Conservation (phyloP, 2,329 filamentous ascomycete genomes). For the Tolypocladium capitatum region DNA sequence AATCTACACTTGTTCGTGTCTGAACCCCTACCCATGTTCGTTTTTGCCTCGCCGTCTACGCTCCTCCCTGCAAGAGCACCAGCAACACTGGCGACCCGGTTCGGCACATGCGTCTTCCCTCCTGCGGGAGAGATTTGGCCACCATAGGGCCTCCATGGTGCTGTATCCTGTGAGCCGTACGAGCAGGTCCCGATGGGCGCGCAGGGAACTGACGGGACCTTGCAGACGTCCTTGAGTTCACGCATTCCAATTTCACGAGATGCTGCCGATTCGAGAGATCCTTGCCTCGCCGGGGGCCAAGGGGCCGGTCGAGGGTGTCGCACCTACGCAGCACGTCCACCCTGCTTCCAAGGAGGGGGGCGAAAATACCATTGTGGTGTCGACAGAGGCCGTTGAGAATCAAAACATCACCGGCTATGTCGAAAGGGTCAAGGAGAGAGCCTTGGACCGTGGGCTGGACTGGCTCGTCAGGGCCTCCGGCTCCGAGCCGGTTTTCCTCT, state of each 20-base stretch:
- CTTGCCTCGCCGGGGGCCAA: conserved; percentile 2
- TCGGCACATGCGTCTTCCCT: not conserved
- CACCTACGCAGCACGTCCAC: not conserved
- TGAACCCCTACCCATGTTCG: not conserved
- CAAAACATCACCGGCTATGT: conserved; percentile 9
- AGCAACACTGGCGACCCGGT: not conserved
- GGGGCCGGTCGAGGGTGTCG: not conserved
- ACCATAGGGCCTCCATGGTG: not conserved
- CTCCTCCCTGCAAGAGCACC: not conserved
- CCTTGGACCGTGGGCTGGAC: conserved; percentile 10
- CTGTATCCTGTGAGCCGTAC: too few relatives aligned
- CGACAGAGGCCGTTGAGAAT: not conserved
- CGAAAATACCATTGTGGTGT: not conserved
- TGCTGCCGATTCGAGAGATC: not conserved
- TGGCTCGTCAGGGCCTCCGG: conserved; percentile 8
- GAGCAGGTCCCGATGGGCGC: not conserved
- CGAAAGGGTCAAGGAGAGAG: conserved; percentile 3
- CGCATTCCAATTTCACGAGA: not conserved
- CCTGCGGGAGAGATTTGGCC: not conserved
- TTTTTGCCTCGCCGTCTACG: not conserved
- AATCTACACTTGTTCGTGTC: not conserved
- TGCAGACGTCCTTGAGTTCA: not conserved
- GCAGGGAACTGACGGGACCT: not conserved
- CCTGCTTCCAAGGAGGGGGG: not conserved
- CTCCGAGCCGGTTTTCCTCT: conserved; percentile 10